Conservation (phyloP, 306 rosid species). For the Lotus japonicus region DNA sequence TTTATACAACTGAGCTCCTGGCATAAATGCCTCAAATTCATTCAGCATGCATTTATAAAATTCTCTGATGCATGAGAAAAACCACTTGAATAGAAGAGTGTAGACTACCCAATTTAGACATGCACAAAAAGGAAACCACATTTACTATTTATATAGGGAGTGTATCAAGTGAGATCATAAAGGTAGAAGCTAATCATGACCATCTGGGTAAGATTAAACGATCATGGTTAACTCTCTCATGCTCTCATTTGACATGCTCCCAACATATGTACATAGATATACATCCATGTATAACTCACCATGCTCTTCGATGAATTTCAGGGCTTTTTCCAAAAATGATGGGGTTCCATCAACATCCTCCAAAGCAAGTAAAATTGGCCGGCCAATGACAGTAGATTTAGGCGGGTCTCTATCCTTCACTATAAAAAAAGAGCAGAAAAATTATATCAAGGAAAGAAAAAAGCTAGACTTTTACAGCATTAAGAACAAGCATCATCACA, state of each 20-base stretch:
- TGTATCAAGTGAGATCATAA: neutral
- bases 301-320: constrained; percentile 65
- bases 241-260: neutral
- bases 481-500: constrained; percentile 16
- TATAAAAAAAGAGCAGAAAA: constrained; percentile 31
- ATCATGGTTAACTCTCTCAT: neutral
- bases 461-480: constrained; percentile 21
- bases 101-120: neutral
- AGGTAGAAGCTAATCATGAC: neutral
- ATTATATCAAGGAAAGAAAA: constrained; percentile 19
- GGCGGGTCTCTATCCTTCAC: constrained; percentile 54
- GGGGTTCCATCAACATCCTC: constrained; percentile 97
- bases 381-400: constrained; percentile 66
- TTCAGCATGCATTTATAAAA: neutral
- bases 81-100: neutral
- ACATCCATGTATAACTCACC: constrained; percentile 40
- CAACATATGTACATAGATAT: neutral
- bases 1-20: neutral
- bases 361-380: constrained; percentile 86
- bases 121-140: neutral
- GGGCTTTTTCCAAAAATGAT: constrained; percentile 92
- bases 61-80: neutral
- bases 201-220: neutral
- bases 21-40: neutral
- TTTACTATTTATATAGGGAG: neutral